phyloP scores from a whole-genome alignment of 1,284 basidiomycete species.

The Ustilago loliicola region DNA sequence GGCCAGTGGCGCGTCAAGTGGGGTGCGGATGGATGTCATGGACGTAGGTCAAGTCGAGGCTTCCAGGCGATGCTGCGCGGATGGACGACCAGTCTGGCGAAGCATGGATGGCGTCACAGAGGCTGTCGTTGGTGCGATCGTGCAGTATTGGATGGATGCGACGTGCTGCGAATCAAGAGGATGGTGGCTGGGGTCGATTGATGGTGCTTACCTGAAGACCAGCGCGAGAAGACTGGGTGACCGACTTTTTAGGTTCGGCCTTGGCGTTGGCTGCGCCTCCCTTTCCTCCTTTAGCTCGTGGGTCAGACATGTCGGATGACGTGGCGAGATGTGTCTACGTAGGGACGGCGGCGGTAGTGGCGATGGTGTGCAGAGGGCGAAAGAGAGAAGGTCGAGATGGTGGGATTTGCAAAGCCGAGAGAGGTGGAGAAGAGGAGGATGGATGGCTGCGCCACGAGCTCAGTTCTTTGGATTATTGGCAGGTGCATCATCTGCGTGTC shows the following conservation, averaged over 20 bases:
- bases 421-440: constrained; percentile 9
- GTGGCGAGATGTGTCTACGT: not conserved
- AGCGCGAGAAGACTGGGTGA: constrained; percentile 61
- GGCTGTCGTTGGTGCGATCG: not conserved
- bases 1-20: constrained; percentile 12
- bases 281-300: constrained; percentile 58
- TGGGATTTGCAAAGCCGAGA: constrained; percentile 32
- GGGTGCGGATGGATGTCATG: constrained; percentile 16
- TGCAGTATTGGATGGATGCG: not conserved
- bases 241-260: constrained; percentile 53
- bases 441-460: constrained; percentile 16
- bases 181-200: not conserved
- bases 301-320: constrained; percentile 48
- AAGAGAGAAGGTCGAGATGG: constrained; percentile 22
- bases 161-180: not conserved
- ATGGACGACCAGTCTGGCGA: constrained; percentile 7
- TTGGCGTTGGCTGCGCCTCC: constrained; percentile 55
- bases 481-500: constrained; percentile 11
- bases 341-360: constrained; percentile 2
- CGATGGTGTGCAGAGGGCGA: constrained; percentile 1
- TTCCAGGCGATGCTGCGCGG: not conserved
- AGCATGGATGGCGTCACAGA: not conserved
- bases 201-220: constrained; percentile 64
- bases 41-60: not conserved
- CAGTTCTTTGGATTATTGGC: constrained; percentile 11